Evolutionary conservation across 2,329 filamentous ascomycete genomes (phyloP).

Genomic region (Aureobasidium sp.): DNA sequence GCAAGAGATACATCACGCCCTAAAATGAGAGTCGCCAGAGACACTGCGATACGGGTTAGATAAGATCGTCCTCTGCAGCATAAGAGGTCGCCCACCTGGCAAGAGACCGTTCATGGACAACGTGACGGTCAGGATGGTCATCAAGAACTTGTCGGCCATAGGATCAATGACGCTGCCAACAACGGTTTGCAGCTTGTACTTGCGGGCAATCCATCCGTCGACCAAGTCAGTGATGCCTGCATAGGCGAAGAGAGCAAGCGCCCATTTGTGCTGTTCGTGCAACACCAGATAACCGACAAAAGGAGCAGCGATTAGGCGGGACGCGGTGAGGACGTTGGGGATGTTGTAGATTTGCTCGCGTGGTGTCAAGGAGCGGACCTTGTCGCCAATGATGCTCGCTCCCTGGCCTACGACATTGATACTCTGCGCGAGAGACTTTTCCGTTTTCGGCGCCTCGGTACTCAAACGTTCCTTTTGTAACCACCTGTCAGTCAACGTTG

Average conservation of each 20-base stretch:
- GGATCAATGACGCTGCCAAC: constrained; percentile 92
- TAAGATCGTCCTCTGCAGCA: neutral
- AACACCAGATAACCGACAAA: constrained; percentile 82
- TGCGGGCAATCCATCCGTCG: constrained; percentile 87
- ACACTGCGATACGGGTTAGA: constrained; percentile 46
- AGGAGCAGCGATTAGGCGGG: constrained; percentile 73
- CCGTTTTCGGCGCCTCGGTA: neutral
- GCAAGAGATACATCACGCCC: constrained; percentile 78
- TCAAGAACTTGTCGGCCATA: constrained; percentile 92
- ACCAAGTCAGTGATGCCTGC: constrained; percentile 85
- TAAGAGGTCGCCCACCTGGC: constrained; percentile 48
- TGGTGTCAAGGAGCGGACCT: constrained; percentile 28
- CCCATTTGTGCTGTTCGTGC: constrained; percentile 68
- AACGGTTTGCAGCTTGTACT: constrained; percentile 82
- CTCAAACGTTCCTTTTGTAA: neutral
- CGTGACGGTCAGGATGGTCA: constrained; percentile 85
- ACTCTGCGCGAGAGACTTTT: constrained; percentile 18
- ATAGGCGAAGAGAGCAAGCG: constrained; percentile 81
- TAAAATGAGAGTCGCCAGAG: constrained; percentile 82
- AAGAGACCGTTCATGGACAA: constrained; percentile 74
- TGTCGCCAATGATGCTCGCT: constrained; percentile 22
- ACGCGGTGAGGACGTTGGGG: constrained; percentile 88
- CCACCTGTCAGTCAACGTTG: neutral
- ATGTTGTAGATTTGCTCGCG: constrained; percentile 95
- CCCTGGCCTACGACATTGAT: constrained; percentile 22